Evolutionary conservation across 495 filamentous ascomycete species (phyloP).

Genomic region (Sordaria brevicollis): DNA sequence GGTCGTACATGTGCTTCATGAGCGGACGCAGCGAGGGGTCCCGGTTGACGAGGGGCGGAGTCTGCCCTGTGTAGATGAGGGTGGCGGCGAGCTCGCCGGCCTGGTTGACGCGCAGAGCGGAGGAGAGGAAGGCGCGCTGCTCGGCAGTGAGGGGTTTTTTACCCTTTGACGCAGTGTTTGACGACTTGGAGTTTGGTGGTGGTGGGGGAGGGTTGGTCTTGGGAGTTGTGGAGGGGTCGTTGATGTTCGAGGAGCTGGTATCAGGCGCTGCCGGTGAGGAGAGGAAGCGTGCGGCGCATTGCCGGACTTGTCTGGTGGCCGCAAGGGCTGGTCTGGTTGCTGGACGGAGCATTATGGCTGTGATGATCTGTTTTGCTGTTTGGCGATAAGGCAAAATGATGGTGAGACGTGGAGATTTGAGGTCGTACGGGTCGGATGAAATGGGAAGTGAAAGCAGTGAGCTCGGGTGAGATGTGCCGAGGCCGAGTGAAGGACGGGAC

Average conservation of each 20-base stretch:
- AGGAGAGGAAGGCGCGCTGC: slow-evolving; percentile 68
- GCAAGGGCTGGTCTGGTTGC: background rate
- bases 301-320: background rate
- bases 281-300: background rate
- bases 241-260: slow-evolving; percentile 1
- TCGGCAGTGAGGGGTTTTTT: slow-evolving; percentile 48
- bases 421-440: background rate
- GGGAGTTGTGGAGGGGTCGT: background rate
- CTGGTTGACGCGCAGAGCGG: slow-evolving; percentile 82
- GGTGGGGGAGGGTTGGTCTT: background rate
- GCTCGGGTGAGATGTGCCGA: background rate
- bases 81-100: slow-evolving; percentile 82
- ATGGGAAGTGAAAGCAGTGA: background rate
- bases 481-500: background rate
- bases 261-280: background rate
- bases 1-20: slow-evolving; percentile 97
- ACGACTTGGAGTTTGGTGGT: slow-evolving; percentile 3
- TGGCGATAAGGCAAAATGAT: background rate
- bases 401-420: background rate
- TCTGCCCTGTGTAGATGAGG: slow-evolving; percentile 77
- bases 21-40: slow-evolving; percentile 80
- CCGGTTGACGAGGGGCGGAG: slow-evolving; percentile 56
- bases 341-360: background rate
- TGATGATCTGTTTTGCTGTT: background rate
- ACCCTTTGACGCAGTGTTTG: slow-evolving; percentile 23